Base-by-base conservation (phyloP, 306 rosid genomes). In the Inga laurina region DNA sequence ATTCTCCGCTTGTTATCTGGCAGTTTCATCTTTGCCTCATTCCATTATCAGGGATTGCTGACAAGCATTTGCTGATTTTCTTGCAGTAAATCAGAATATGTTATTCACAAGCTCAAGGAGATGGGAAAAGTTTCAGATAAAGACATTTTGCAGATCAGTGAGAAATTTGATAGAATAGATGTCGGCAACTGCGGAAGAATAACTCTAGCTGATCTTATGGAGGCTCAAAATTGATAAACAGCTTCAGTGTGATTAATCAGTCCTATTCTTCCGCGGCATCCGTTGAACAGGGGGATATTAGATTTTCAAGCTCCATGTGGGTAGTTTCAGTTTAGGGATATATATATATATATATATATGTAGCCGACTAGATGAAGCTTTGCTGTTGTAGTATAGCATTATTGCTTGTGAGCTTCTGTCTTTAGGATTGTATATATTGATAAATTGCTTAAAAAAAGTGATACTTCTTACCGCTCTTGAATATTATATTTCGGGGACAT, bases 61-160 rank as follows among this genome's bases (percentile, higher is more conserved):
- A 76, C 82, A 46, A 24, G 78, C 52, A 35, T 37, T 32, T 81
- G 71, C 77, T 54, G 64, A 76, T 21, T 77, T 70, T 13, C 79
- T 14, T 87, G 94, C 91, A 94, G 99, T 78, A 94, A 94, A 85
- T 94, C 99, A 32, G 99, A 96, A 79, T 96, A 86, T 81, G 99
- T 92, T 72, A 85, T 96, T 80, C 92, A 89, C 97, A 96, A 96
- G 90, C 99, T 96, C 45, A 96, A 96, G 88, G 99, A 96, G 94
- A 90, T 96, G 99, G 95, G 95, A 37, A 96, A 87, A 89, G 89
- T 94, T 61, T 77, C 97, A 5, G 97, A 94, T 87, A 96, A 92
- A 87, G 99, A 96, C 84, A 85, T 94, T 67, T 81, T 89, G 91
- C 91, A 82, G 91, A 83, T 97, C 74, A 79, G 92, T 84, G 64